phyloP scores from a whole-genome alignment of 148 eudicot genomes.

The Rhododendron molle region DNA sequence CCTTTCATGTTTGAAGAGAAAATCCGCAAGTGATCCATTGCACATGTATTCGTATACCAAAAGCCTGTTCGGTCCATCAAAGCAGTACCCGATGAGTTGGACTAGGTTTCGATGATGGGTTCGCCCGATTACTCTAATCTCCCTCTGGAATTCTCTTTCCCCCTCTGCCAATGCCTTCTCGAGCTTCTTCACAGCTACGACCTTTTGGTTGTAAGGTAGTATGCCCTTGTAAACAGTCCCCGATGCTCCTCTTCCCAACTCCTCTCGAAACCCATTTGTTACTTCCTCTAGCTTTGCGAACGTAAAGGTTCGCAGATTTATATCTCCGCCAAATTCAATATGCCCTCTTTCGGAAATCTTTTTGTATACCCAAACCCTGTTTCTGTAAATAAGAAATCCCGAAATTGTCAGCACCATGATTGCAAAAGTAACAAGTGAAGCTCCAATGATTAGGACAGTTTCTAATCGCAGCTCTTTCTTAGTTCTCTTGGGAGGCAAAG shows the following conservation, averaged over 20 bases:
- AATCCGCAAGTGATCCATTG: conserved; percentile 9
- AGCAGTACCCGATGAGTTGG: background rate
- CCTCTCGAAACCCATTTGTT: background rate
- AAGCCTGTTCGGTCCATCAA: background rate
- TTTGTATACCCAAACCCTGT: background rate
- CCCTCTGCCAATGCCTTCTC: conserved; percentile 1
- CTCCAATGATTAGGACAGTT: background rate
- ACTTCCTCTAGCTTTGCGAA: conserved; percentile 1
- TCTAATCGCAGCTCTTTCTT: background rate
- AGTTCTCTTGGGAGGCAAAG: background rate
- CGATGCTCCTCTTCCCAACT: conserved; percentile 6
- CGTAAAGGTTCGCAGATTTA: background rate
- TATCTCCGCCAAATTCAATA: background rate
- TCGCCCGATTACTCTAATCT: background rate
- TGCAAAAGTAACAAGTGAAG: background rate
- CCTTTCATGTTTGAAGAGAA: background rate
- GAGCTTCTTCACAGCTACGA: conserved; percentile 8
- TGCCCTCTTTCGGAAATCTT: background rate
- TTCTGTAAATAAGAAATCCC: background rate
- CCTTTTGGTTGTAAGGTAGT: background rate
- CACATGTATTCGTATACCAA: conserved; percentile 3
- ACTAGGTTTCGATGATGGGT: conserved; percentile 12
- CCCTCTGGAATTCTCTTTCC: background rate
- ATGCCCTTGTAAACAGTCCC: background rate
- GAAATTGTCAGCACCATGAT: background rate